Base-by-base conservation (phyloP, 768 basidiomycete genomes). In the Tubosaeta sp. region DNA sequence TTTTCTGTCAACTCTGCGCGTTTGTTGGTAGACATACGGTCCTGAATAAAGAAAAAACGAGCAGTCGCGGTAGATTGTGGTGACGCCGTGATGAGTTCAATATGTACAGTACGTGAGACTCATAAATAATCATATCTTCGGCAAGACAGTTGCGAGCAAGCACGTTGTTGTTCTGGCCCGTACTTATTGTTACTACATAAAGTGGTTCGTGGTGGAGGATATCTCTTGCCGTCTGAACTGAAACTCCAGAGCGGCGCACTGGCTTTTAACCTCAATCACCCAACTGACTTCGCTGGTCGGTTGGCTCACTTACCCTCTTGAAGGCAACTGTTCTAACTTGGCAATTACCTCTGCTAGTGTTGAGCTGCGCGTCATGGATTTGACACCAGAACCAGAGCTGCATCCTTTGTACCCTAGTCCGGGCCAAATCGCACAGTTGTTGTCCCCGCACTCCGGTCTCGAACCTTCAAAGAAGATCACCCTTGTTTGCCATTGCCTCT, bases 341-440 rank as follows among this genome's bases (percentile, higher is more conserved):
- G 51, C 24, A 35, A 71, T 77, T 70, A 61, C 68, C 21, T 59
- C 68, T 36, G 32, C 55, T 25, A 36, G 31, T 30, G 48, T 63
- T 44, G 57, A 66, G 42, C 59, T 72, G 46, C 60, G 54, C 30
- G 55, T 65, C 52, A 63, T 82, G 57, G 82, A 89, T 68, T 68
- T 89, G 25, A 75, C 77, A 24, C 86, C 83, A 49, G 86, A 85
- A 66, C 89, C 88, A 55, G 90, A 93, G 69, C 73, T 93, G 46
- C 80, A 85, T 63, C 90, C 90, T 40, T 68, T 91, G 38, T 81
- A 90, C 62, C 90, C 90, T 24, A 84, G 82, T 31, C 76, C 80
- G 19, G 59, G 76, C 24, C 76, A 83, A 62, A 77, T 91, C 60
- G 69, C 79, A 22, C 75, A 76, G 48, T 79, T 86, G 40, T 75